Conservation (phyloP, 345 rosid genomes). For the Brassica incana region DNA sequence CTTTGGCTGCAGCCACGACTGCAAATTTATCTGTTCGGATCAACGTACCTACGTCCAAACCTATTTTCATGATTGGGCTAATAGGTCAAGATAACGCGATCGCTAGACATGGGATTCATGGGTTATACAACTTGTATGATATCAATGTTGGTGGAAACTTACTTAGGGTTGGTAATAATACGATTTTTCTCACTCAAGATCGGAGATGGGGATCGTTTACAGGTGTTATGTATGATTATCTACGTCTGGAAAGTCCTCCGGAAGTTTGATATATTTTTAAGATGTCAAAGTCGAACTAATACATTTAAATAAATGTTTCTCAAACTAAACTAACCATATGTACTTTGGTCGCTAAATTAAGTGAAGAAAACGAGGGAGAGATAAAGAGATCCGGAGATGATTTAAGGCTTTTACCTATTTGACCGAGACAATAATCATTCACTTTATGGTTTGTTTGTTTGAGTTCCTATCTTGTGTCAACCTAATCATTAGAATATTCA, state of each 20-base stretch:
- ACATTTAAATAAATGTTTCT: background rate
- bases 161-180: conserved; percentile 50
- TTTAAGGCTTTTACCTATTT: background rate
- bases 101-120: conserved; percentile 44
- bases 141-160: conserved; percentile 40
- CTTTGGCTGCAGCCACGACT: conserved; percentile 67
- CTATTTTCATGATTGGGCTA: conserved; percentile 20
- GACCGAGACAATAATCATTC: background rate
- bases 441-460: background rate
- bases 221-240: conserved; percentile 82
- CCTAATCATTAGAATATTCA: too few relatives aligned
- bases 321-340: background rate
- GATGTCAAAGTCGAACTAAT: background rate
- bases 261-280: background rate
- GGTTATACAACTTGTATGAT: conserved; percentile 49
- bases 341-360: background rate
- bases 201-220: conserved; percentile 35
- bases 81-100: conserved; percentile 40
- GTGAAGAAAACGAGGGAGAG: background rate
- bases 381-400: background rate
- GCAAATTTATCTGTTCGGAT: conserved; percentile 45
- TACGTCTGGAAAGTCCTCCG: conserved; percentile 72
- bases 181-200: conserved; percentile 63
- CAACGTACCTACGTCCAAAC: conserved; percentile 9
- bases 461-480: background rate